These are phyloP conservation scores for Endocalyx cinctus DNA, from an alignment of 2,329 filamentous ascomycete genomes.

Conservation along the genomic window DNA sequence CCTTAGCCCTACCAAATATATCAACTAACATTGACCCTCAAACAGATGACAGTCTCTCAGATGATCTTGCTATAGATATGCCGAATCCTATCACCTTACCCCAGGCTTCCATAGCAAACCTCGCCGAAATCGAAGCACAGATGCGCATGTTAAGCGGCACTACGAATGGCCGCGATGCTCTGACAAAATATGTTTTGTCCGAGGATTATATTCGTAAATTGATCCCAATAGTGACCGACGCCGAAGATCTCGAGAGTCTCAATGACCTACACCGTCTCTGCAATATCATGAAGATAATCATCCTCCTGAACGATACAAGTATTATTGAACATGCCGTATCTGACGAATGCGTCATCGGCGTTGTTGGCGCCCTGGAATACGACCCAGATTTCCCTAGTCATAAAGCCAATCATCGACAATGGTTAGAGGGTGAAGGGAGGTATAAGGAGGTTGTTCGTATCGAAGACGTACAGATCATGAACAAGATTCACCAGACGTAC, in stretches of 20 bases:
- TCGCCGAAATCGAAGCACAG: conserved; percentile 77
- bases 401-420: conserved; percentile 95
- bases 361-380: conserved; percentile 94
- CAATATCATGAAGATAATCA: conserved; percentile 96
- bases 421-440: conserved; percentile 79
- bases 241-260: conserved; percentile 86
- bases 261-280: conserved; percentile 84
- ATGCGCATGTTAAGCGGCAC: conserved; percentile 77
- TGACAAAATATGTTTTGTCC: conserved; percentile 79
- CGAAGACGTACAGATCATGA: conserved; percentile 72
- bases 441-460: conserved; percentile 97
- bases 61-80: conserved; percentile 76
- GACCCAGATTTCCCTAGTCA: conserved; percentile 97
- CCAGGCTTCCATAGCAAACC: conserved; percentile 72
- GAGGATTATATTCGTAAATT: conserved; percentile 87
- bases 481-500: conserved; percentile 95
- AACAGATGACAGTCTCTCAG: conserved; percentile 64
- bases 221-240: conserved; percentile 78
- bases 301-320: conserved; percentile 87
- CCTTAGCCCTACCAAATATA: too few species aligned
- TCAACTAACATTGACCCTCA: conserved; percentile 47
- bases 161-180: conserved; percentile 72
- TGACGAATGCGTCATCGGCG: conserved; percentile 82
- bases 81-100: conserved; percentile 69
- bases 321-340: conserved; percentile 94